Evolutionary conservation across 768 basidiomycete genomes (phyloP).

Genomic region (Flagelloscypha sp.): DNA sequence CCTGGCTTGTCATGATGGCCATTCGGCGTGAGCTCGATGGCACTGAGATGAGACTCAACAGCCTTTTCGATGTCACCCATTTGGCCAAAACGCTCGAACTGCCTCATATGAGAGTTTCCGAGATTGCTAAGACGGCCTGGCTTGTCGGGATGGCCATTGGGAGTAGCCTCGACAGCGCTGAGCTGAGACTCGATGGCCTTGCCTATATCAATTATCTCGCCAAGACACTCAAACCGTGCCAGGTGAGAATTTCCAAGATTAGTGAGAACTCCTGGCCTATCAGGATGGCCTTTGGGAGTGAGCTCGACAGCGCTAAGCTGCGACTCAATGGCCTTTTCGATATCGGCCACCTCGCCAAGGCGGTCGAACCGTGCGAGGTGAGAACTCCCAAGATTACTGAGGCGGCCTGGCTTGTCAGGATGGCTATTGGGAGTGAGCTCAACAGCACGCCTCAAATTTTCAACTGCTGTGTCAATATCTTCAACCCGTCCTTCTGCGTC

Average conservation of each 20-base stretch:
- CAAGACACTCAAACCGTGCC: constrained; percentile 10
- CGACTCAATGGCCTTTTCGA: constrained; percentile 14
- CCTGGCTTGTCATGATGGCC: constrained; percentile 5
- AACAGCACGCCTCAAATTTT: constrained; percentile 7
- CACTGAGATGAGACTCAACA: constrained; percentile 1
- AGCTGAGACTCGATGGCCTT: constrained; percentile 14
- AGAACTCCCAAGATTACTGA: constrained; percentile 11
- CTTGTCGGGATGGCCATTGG: constrained; percentile 8
- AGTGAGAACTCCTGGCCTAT: constrained; percentile 1
- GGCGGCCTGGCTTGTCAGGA: constrained; percentile 6
- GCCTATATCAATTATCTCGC: constrained; percentile 18
- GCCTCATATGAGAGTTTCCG: constrained; percentile 2
- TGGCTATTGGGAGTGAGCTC: constrained; percentile 8
- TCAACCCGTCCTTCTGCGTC: no score
- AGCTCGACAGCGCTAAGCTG: constrained; percentile 6
- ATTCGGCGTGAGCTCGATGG: constrained; percentile 7
- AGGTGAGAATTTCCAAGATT: constrained; percentile 3
- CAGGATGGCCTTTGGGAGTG: constrained; percentile 3
- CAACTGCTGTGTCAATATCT: constrained; percentile 19
- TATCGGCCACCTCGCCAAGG: constrained; percentile 16
- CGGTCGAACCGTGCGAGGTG: constrained; percentile 6
- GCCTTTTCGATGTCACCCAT: constrained; percentile 6
- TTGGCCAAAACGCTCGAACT: constrained; percentile 7
- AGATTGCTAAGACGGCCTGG: constrained; percentile 8
- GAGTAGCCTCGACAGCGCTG: constrained; percentile 10